Evolutionary conservation across 805 yeast species (phyloP), one percentile per base, ranked within the genome.

Genomic region (Schwanniomyces pseudopolymorphus): DNA sequence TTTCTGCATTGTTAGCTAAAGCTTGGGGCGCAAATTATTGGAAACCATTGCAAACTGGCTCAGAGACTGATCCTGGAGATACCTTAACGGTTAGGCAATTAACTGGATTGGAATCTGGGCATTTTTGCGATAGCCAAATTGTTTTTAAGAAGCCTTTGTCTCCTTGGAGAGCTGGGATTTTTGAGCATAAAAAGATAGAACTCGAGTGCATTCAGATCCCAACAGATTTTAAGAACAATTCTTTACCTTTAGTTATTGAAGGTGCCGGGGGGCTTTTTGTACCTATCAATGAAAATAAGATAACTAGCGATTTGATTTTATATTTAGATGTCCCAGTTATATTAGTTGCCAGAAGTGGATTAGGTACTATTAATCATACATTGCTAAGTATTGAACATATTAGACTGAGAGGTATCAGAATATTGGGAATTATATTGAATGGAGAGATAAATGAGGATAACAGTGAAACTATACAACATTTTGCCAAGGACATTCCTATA

Each of bases 181-280:
- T 28, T 14, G 60, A 55, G 37, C 47, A 54, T 19, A 40, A 37
- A 3, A 25, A 49, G 24, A 45, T 61, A n/a, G 27, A 49, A 10
- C 13, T 35, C 8, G 27, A 28, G n/a, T 51, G 52, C 26, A 49
- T 61, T 17, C 19, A 31, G 2, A 25, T 60, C 10, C 66, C 67
- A 16, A 33, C 45, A 16, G 47, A 33, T 2, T 35, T 39, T 9
- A n/a, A 11, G 8, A 14, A 33, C 9, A 26, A 25, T 14, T 27
- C 36, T 5, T 38, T 37, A 7, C 59, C 61, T 19, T 42, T 61
- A 33, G 44, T 63, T 16, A 43, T 61, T 4, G 66, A 63, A 47
- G 66, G 67, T 19, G 66, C 66, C 5, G 67, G 66, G 37, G 67
- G 67, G 8, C 50, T 56, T 5, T 55, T 39, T 37, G 67, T 63